Evolutionary conservation across 2,329 filamentous ascomycete genomes (phyloP).

Genomic region (Akanthomyces uredinophilus): DNA sequence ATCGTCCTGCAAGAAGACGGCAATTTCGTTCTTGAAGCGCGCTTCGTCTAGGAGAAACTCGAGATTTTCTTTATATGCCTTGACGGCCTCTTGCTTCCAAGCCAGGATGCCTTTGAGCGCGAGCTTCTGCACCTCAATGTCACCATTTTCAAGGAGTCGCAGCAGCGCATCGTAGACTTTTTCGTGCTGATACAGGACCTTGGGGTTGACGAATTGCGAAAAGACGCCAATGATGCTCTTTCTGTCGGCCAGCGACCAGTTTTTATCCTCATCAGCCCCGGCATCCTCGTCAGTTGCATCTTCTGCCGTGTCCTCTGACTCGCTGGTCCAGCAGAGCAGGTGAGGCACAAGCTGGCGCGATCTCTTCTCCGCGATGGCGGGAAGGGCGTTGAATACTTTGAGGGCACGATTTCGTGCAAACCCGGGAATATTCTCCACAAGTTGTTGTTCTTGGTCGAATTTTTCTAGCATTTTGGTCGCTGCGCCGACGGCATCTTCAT

Average conservation of each 20-base stretch:
- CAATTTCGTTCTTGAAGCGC: slow-evolving; percentile 89
- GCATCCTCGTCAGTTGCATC: slow-evolving; percentile 41
- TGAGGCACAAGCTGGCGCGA: slow-evolving; percentile 82
- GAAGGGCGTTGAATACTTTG: slow-evolving; percentile 67
- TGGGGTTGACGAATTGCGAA: slow-evolving; percentile 79
- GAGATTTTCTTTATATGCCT: slow-evolving; percentile 77
- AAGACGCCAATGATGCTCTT: slow-evolving; percentile 79
- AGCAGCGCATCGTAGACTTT: slow-evolving; percentile 74
- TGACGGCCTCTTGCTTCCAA: slow-evolving; percentile 78
- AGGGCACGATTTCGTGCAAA: slow-evolving; percentile 72
- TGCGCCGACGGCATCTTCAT: slow-evolving; percentile 47
- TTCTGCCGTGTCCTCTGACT: slow-evolving; percentile 40
- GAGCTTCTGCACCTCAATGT: slow-evolving; percentile 80
- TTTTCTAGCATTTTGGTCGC: slow-evolving; percentile 53
- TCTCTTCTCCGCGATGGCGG: slow-evolving; percentile 75
- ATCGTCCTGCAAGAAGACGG: slow-evolving; percentile 75
- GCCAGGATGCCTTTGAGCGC: slow-evolving; percentile 79
- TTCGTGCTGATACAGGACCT: slow-evolving; percentile 69
- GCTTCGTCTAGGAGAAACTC: slow-evolving; percentile 85
- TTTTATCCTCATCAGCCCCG: slow-evolving; percentile 36
- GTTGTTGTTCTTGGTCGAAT: slow-evolving; percentile 61
- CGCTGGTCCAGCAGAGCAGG: slow-evolving; percentile 73
- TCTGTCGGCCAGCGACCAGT: slow-evolving; percentile 74
- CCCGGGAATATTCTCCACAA: slow-evolving; percentile 43
- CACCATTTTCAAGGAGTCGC: slow-evolving; percentile 76